Percentiles rank a stretch among this genome's conserved stretches.
These are phyloP conservation scores for Trichaptum fuscoviolaceum DNA, from an alignment of 768 basidiomycete genomes.

Conservation along the genomic window DNA sequence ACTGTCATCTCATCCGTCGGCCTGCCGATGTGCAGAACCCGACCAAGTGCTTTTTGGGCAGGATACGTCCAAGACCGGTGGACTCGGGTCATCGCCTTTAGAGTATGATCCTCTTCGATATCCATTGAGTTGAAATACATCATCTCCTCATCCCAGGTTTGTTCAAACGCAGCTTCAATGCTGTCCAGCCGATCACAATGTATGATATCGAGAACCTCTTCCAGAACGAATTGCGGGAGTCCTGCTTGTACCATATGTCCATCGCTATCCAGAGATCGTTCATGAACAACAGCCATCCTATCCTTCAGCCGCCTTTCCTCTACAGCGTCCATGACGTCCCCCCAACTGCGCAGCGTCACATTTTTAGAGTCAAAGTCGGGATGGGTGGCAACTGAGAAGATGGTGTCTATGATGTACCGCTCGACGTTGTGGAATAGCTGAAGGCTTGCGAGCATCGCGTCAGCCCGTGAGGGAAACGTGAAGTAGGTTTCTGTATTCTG, in stretches of 20 bases:
- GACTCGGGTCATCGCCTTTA: neutral
- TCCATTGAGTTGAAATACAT: neutral
- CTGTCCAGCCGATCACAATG: too few relatives aligned
- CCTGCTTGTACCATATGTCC: neutral
- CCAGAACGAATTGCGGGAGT: neutral
- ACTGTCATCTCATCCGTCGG: neutral
- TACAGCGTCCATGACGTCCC: neutral
- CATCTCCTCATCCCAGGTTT: neutral
- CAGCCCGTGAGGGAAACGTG: neutral
- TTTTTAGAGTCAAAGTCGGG: neutral
- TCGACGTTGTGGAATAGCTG: neutral
- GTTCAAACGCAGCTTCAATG: neutral
- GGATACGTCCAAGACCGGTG: neutral
- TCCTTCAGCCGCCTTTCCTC: neutral
- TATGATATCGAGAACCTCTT: neutral
- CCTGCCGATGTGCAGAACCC: neutral
- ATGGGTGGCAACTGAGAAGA: neutral
- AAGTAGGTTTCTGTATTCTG: neutral
- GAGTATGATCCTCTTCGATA: neutral
- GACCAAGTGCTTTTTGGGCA: neutral
- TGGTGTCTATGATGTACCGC: neutral
- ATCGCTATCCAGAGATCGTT: neutral
- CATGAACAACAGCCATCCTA: neutral
- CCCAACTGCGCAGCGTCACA: neutral
- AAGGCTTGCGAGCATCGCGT: neutral